Base-by-base conservation (phyloP, 1,139 yeast genomes). In the Spencermartinsiella ligniputridi region DNA sequence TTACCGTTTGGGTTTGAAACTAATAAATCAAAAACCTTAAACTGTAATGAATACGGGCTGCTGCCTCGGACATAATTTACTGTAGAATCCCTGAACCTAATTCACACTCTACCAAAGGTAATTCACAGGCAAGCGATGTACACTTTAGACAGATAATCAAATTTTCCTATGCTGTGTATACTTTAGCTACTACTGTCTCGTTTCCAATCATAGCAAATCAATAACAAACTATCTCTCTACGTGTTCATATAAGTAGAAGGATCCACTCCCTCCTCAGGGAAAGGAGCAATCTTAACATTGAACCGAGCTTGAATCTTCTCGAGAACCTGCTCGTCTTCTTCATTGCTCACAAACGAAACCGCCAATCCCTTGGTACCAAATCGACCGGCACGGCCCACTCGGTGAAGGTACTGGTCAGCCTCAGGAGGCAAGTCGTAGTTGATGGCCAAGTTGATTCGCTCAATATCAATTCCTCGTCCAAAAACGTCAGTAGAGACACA, bases 321-420 rank as follows among this genome's bases (percentile, higher is more conserved):
- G 68, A 94, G 78, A 43, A 90, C 87, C 71, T 84, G 88, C 68
- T 88, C 89, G 64, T 92, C 98, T 54, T 83, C 94, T 60, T 81
- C 84, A 49, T 81, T 75, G 35, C 95, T 78, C 45, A 92, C 95
- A 58, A 92, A 86, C 41, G 97, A 88, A 51, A 92, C 78, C 45
- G 97, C 96, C 61, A 92, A 81, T 73, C 98, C 98, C 75, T 92
- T 92, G 67, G 98, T 92, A 76, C 98, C 98, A 63, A 92, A 92
- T 78, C 98, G 89, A 72, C 98, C 98, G 58, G 98, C 98, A 81
- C 98, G 89, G 67, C 98, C 98, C 52, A 92, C 98, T 75, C 98
- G 87, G 76, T 92, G 98, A 67, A 92, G 80, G 72, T 92, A 92
- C 71, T 92, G 97, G 71, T 92, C 98, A 53, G 97, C 96, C 72